A percentile compares a stretch with the other conserved stretches of the same genome.
These are phyloP conservation scores for Monascus purpureus DNA, from an alignment of 495 filamentous ascomycete species.

Conservation along the genomic window DNA sequence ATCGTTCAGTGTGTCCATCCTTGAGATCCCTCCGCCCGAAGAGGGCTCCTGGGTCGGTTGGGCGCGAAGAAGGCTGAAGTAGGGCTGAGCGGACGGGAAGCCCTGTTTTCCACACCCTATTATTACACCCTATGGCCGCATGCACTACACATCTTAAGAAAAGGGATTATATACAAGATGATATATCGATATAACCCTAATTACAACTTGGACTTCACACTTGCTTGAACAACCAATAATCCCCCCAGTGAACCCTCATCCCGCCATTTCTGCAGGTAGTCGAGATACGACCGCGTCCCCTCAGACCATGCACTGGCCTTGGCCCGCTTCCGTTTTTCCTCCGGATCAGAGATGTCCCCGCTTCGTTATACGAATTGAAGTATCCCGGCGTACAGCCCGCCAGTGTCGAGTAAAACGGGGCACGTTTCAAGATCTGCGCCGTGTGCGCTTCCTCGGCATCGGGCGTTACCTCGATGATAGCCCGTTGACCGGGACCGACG, in stretches of 20 bases:
- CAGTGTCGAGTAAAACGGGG: constrained; percentile 21
- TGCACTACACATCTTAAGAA: too few species aligned
- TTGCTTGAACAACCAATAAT: neutral
- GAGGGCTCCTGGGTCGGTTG: too few species aligned
- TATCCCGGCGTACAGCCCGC: constrained; percentile 44
- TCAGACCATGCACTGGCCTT: neutral
- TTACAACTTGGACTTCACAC: too few species aligned
- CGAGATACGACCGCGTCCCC: neutral
- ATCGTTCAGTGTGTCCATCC: too few species aligned
- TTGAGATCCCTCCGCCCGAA: too few species aligned
- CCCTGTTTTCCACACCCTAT: too few species aligned
- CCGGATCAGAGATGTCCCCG: neutral
- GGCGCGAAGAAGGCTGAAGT: too few species aligned
- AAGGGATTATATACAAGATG: too few species aligned
- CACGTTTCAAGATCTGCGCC: constrained; percentile 22
- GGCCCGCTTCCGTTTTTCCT: neutral
- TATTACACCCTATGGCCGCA: too few species aligned
- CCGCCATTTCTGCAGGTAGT: neutral
- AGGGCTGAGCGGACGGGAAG: too few species aligned
- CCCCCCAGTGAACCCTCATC: neutral
- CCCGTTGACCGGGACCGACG: constrained; percentile 7
- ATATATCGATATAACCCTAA: too few species aligned
- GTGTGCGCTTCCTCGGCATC: constrained; percentile 35
- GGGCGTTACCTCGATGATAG: constrained; percentile 25
- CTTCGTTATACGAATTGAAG: constrained; percentile 16